Percentiles rank a stretch among this genome's conserved stretches.
phyloP scores from a whole-genome alignment of 2,329 filamentous ascomycete genomes.

The Trichophyton schoenleinii region DNA sequence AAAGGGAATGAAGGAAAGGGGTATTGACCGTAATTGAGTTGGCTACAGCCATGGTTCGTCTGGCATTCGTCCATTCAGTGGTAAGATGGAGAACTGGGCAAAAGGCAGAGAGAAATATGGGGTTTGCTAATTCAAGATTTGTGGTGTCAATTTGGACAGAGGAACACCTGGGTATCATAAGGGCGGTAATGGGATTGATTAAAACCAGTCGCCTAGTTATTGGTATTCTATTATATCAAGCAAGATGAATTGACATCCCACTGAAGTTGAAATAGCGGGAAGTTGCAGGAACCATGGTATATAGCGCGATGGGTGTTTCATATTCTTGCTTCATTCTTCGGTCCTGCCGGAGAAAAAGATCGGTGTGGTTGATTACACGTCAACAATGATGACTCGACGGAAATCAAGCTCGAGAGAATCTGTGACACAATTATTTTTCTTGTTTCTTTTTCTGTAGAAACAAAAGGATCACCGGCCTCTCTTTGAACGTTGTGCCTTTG shows the following conservation, averaged over 20 bases:
- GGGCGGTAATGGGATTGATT: not conserved
- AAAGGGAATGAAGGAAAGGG: not conserved
- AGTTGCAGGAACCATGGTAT: conserved; percentile 1
- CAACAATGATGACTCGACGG: not conserved
- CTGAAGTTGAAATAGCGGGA: not conserved
- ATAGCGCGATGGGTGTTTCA: not conserved
- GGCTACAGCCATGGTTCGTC: not conserved
- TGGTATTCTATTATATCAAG: not conserved
- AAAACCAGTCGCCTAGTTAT: not conserved
- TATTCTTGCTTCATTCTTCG: not conserved
- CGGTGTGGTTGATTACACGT: not conserved
- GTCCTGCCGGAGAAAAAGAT: not conserved
- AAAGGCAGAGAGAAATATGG: not conserved
- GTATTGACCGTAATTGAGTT: not conserved
- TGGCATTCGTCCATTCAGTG: not conserved
- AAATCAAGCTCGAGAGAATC: not conserved
- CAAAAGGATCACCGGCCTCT: not conserved
- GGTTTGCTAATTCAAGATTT: not conserved
- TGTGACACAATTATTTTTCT: not conserved
- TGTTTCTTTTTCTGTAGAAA: not conserved
- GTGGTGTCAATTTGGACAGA: not conserved
- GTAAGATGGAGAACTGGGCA: not conserved
- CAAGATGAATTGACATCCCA: not conserved
- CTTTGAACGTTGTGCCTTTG: not conserved
- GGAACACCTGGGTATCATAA: not conserved